Percentiles rank a stretch among this genome's conserved stretches.
Conservation (phyloP, 2,329 filamentous ascomycete genomes). For the Hortaea werneckii region DNA sequence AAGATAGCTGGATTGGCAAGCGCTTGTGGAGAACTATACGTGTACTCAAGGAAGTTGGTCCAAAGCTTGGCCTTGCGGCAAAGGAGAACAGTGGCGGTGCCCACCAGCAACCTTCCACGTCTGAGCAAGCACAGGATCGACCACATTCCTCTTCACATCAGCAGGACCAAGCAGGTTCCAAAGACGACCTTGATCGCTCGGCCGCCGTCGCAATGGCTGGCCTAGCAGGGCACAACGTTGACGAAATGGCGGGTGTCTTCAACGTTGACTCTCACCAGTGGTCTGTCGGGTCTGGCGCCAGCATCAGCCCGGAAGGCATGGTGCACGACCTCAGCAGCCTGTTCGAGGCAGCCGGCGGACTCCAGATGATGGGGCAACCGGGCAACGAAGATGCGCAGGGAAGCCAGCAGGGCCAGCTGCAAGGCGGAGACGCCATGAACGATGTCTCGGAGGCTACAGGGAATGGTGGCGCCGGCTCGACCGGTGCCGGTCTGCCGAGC, state of each 20-base stretch:
- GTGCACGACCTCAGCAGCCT: slow-evolving; percentile 54
- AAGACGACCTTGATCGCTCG: slow-evolving; percentile 43
- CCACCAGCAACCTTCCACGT: background rate
- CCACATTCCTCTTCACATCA: background rate
- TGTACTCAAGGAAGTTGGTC: slow-evolving; percentile 61
- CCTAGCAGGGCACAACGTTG: slow-evolving; percentile 51
- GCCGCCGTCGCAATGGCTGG: slow-evolving; percentile 58
- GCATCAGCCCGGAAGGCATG: slow-evolving; percentile 49
- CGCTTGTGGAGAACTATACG: slow-evolving; percentile 64
- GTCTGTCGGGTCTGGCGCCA: slow-evolving; percentile 23
- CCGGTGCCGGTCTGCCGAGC: slow-evolving; percentile 31
- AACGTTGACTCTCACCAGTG: slow-evolving; percentile 13
- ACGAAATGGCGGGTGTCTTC: slow-evolving; percentile 43
- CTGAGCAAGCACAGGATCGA: background rate
- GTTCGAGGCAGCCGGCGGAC: slow-evolving; percentile 53
- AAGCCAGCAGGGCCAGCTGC: background rate
- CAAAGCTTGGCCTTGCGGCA: slow-evolving; percentile 51
- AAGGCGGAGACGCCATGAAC: background rate
- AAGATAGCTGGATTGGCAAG: slow-evolving; percentile 61
- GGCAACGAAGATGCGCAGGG: background rate
- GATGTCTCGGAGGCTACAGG: slow-evolving; percentile 23
- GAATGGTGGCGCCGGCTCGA: slow-evolving; percentile 25
- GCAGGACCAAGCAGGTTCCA: background rate
- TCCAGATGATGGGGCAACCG: slow-evolving; percentile 16
- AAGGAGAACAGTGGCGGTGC: slow-evolving; percentile 7